phyloP scores from a whole-genome alignment of 495 filamentous ascomycete species.

The Penicillium pulvis region DNA sequence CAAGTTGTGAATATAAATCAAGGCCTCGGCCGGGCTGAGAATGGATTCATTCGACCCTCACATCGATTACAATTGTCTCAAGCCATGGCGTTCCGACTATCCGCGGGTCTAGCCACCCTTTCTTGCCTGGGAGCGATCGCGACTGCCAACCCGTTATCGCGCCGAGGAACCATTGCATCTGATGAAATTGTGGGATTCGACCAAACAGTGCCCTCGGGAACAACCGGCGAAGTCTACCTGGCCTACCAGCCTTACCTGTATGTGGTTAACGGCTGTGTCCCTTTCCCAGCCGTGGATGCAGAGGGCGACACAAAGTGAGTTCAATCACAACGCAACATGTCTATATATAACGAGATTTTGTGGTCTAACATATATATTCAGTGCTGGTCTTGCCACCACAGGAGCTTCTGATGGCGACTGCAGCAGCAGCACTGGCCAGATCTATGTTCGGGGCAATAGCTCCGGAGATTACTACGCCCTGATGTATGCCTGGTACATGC shows the following conservation, averaged over 20 bases:
- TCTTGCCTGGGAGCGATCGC: neutral
- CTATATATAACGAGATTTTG: too few species aligned
- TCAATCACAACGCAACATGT: neutral
- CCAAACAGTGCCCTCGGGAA: constrained; percentile 47
- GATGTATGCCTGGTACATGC: constrained; percentile 59
- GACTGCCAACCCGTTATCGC: neutral
- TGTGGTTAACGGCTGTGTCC: constrained; percentile 56
- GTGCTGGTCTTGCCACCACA: constrained; percentile 42
- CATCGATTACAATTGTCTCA: neutral
- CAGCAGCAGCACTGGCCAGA: constrained; percentile 48
- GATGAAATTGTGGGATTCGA: constrained; percentile 49
- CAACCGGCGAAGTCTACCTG: constrained; percentile 43
- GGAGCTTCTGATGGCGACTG: constrained; percentile 44
- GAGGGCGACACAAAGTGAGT: constrained; percentile 51
- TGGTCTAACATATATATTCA: constrained; percentile 9
- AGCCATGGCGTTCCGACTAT: neutral
- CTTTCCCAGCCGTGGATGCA: constrained; percentile 55
- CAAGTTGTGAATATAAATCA: neutral
- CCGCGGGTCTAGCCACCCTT: neutral
- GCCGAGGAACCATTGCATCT: constrained; percentile 26
- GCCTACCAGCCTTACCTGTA: constrained; percentile 54
- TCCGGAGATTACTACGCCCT: constrained; percentile 42
- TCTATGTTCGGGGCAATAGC: constrained; percentile 46
- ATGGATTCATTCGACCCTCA: neutral
- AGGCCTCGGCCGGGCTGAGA: neutral